These are phyloP conservation scores for Styphnolobium japonicum DNA, from an alignment of 306 rosid species.

Conservation along the genomic window DNA sequence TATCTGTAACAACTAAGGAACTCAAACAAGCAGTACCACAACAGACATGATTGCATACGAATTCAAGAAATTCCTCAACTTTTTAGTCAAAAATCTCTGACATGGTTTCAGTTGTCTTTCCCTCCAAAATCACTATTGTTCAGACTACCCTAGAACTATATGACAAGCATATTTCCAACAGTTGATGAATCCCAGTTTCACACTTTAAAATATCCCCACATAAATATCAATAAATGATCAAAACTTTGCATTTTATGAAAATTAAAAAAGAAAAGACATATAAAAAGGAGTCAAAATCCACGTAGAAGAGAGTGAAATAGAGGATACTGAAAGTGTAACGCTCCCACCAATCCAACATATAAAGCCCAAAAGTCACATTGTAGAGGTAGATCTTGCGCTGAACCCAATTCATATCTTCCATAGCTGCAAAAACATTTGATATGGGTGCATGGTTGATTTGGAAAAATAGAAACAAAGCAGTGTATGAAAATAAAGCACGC, in stretches of 20 bases:
- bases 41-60: conserved; percentile 9
- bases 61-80: not conserved
- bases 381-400: conserved; percentile 83
- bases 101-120: conserved; percentile 5
- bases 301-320: not conserved
- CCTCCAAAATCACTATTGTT: not conserved
- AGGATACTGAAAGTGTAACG: conserved; percentile 89
- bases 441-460: no score
- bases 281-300: conserved; percentile 10
- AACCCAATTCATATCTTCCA: conserved; percentile 77
- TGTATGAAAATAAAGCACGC: no score
- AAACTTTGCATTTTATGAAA: not conserved
- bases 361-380: conserved; percentile 96
- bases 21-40: conserved; percentile 25
- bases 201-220: not conserved
- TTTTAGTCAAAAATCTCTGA: not conserved
- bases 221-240: conserved; percentile 10
- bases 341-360: conserved; percentile 98
- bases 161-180: not conserved
- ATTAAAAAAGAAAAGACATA: not conserved
- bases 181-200: not conserved
- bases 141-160: not conserved
- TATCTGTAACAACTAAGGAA: conserved; percentile 59
- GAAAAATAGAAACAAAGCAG: no score
- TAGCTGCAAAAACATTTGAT: conserved; percentile 6